Evolutionary conservation across 1,139 yeast genomes (phyloP), one percentile per base, ranked within the genome.

Genomic region (Blastobotrys capitulatus): DNA sequence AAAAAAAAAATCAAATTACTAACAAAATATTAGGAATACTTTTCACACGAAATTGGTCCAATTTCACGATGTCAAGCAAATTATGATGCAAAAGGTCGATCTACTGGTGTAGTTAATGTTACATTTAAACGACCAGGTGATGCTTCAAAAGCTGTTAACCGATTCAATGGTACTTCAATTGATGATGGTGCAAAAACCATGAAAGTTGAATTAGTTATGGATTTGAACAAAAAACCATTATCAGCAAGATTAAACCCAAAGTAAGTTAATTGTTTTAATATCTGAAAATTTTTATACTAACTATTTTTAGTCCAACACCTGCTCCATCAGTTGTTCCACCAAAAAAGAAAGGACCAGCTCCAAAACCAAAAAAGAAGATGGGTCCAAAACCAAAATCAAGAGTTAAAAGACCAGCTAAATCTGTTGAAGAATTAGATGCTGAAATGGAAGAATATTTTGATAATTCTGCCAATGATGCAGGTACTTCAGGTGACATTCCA

Each of bases 121-220:
- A 76, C 83, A 53, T 92, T 92, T 76, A 80, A 75, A 66, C 73
- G 75, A 52, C 70, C 79, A 52, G 82, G 82, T 55, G 76, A 77
- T 65, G 97, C 98, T 47, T 70, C 74, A 54, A 74, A 70, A 59
- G 96, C 97, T 42, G 88, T 86, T 62, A 81, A 82, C 62, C 82
- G 82, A 64, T 92, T 85, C 74, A 86, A 92, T 68, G 94, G 94
- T 61, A 94, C 96, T 37, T 89, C 96, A 61, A 86, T 92, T 61
- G 98, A 92, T 66, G 84, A 84, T 48, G 97, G 97, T 53, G 78
- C 83, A 53, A 71, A 79, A 58, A 84, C 77, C 65, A 79, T 92
- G 75, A 84, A 78, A 69, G 79, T 92, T 62, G 96, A 89, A 70
- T 75, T 92, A 64, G 80, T 92, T 58, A 77, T 89, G 64, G 97